Evolutionary conservation across 139 green algal genomes (phyloP).

Genomic region (Nannochloris sp.): DNA sequence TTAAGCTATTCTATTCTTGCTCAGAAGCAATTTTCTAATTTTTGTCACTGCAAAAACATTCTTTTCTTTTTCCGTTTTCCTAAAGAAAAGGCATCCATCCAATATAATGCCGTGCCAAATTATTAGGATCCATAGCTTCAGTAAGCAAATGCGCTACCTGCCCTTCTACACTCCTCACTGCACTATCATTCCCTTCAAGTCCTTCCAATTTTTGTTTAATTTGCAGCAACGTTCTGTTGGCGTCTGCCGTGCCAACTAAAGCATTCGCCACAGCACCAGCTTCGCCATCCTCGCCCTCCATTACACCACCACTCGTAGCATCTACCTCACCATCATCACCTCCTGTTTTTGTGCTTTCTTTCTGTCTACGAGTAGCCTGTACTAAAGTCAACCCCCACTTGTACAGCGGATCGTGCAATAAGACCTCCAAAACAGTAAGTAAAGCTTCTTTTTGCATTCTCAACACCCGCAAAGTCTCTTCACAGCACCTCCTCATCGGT

Average conservation of each 20-base stretch:
- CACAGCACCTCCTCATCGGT: conserved; percentile 82
- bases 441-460: conserved; percentile 49
- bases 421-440: conserved; percentile 65
- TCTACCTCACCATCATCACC: background rate
- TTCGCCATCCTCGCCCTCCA: conserved; percentile 7
- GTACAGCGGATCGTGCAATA: conserved; percentile 93
- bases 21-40: too few species aligned
- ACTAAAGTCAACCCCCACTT: conserved; percentile 61
- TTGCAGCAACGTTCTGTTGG: conserved; percentile 74
- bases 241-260: conserved; percentile 50
- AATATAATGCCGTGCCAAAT: conserved; percentile 75
- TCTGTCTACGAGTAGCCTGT: conserved; percentile 45
- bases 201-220: conserved; percentile 93
- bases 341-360: conserved; percentile 8
- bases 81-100: conserved; percentile 82
- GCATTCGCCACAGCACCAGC: background rate
- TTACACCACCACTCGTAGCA: background rate
- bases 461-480: conserved; percentile 74
- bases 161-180: conserved; percentile 54
- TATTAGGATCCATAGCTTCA: conserved; percentile 75
- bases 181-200: conserved; percentile 62
- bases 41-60: too few species aligned
- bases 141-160: conserved; percentile 79
- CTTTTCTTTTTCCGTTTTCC: too few species aligned
- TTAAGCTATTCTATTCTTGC: too few species aligned